Conservation (phyloP, 176 grass and related monocot species). For the Triticum dicoccoides region DNA sequence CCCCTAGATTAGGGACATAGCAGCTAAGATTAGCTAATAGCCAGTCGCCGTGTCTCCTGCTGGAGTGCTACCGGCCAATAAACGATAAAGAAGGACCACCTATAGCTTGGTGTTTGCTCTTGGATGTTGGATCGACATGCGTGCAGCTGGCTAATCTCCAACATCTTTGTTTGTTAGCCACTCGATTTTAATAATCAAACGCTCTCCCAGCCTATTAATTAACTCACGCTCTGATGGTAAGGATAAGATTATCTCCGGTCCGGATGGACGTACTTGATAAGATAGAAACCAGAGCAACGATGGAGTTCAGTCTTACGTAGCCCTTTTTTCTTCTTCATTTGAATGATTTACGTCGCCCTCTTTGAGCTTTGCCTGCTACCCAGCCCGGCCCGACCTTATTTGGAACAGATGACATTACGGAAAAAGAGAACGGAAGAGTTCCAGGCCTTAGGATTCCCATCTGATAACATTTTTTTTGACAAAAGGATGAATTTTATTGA, state of each 20-base stretch:
- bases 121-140: slow-evolving; percentile 16
- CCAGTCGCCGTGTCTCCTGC: neutral
- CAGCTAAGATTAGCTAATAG: neutral
- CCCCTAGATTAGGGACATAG: neutral
- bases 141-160: slow-evolving; percentile 19
- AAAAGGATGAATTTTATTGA: no score
- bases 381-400: neutral
- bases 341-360: neutral
- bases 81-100: slow-evolving; percentile 21
- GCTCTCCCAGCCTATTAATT: neutral
- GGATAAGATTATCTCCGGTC: neutral
- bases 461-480: no score
- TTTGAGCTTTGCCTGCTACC: neutral
- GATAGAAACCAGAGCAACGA: neutral
- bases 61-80: neutral
- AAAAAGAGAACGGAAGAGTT: neutral
- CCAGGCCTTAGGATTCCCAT: no score
- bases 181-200: neutral
- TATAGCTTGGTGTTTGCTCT: neutral
- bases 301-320: neutral
- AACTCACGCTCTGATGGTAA: neutral
- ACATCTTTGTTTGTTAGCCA: neutral
- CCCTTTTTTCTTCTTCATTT: no score
- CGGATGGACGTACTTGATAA: neutral
- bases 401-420: neutral